Evolutionary conservation across 176 grass and related monocot genomes (phyloP), one percentile per base, ranked within the genome.

Genomic region (Bonia amplexicaulis): DNA sequence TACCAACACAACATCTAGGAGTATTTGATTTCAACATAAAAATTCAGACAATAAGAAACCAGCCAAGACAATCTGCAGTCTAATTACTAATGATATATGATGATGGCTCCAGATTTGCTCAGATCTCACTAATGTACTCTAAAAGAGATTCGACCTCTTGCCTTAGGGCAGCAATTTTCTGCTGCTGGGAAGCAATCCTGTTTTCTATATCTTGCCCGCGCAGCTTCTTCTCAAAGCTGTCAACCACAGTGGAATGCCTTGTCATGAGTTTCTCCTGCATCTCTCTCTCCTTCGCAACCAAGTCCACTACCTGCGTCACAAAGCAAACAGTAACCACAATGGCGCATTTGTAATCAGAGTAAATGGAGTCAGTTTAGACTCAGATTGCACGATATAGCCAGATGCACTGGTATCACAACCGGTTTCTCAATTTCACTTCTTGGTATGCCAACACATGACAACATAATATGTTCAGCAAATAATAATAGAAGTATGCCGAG

Each of bases 171-270:
- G 86, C 63, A 72, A 96, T 81, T 89, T 96, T 96, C 88, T 92
- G 97, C 81, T 92, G 89, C 84, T 96, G 97, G 33, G 87, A 40
- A 53, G 84, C 92, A 85, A 99, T 91, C 70, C 90, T 87, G 78
- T 93, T 96, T 60, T 96, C 97, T 49, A 94, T 54, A 5, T 99
- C 97, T 88, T 93, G 92, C 15, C 93, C 90, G 4, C 93, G 86
- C n/a, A 87, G 61, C 85, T 99, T 99, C 88, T 94, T 99, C 88
- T 99, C 93, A 53, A 99, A 94, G 76, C 91, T 91, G 54, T 99
- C 97, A 1, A 96, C 91, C 17, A 96, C 93, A 1, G 93, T 96
- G 69, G 97, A 88, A 85, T 99, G 97, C 88, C 84, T 96, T 19
- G 84, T 48, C 78, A 99, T 91, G 79, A 94, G 88, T 54, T 99